Percentiles rank a stretch among this genome's conserved stretches.
Evolutionary conservation across 495 filamentous ascomycete species (phyloP).

Genomic region (Delitschia confertaspora): DNA sequence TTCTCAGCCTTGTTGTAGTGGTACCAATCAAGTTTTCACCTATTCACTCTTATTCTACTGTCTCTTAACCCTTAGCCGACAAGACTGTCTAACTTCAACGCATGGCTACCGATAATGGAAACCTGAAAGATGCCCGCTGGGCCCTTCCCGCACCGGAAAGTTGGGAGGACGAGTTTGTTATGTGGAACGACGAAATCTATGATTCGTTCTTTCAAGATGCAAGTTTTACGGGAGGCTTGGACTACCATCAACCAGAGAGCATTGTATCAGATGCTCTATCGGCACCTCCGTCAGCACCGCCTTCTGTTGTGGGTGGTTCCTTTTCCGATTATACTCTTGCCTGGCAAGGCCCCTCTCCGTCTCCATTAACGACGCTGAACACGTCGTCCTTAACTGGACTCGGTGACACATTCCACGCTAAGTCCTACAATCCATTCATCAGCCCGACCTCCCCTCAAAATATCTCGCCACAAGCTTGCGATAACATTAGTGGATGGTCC

Average conservation of each 20-base stretch:
- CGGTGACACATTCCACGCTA: not conserved
- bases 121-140: constrained; percentile 1
- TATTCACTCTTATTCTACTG: too few species aligned
- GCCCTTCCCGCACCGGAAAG: constrained; percentile 1
- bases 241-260: constrained; percentile 10
- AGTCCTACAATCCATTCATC: constrained; percentile 14
- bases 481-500: constrained; percentile 16
- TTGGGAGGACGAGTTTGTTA: constrained; percentile 18
- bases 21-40: too few species aligned
- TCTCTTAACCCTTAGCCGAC: too few species aligned
- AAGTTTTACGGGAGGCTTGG: not conserved
- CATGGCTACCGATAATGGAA: constrained; percentile 12
- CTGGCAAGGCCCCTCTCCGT: constrained; percentile 13
- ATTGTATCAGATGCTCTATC: constrained; percentile 11
- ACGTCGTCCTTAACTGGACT: constrained; percentile 10
- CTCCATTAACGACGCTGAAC: constrained; percentile 10
- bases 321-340: constrained; percentile 14
- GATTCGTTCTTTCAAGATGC: constrained; percentile 22
- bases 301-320: constrained; percentile 13
- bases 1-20: too few species aligned
- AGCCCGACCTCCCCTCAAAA: constrained; percentile 11
- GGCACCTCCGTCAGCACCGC: constrained; percentile 8
- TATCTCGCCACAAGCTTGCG: constrained; percentile 12
- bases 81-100: too few species aligned
- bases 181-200: constrained; percentile 19